These are phyloP conservation scores for Penicillium silybi DNA, from an alignment of 495 filamentous ascomycete genomes.

Conservation along the genomic window DNA sequence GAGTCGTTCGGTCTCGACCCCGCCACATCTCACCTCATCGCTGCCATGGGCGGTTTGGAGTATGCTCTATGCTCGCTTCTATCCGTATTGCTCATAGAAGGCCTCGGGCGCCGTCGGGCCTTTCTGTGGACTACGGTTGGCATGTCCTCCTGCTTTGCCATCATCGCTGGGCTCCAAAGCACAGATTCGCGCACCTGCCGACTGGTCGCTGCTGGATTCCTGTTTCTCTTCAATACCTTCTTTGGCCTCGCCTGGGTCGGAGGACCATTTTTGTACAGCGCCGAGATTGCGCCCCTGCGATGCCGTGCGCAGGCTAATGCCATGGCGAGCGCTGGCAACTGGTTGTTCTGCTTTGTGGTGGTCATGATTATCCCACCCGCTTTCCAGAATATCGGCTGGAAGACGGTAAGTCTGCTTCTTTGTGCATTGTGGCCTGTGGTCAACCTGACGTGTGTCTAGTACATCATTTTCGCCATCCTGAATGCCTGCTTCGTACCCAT, in stretches of 20 bases:
- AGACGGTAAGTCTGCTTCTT: too few species aligned
- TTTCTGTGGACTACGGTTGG: constrained; percentile 51
- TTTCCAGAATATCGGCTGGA: not conserved
- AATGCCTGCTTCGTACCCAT: constrained; percentile 2
- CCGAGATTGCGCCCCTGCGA: constrained; percentile 46
- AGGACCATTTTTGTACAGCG: constrained; percentile 53
- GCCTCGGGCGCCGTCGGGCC: constrained; percentile 49
- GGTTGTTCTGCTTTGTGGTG: not conserved
- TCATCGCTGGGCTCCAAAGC: constrained; percentile 42
- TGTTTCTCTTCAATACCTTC: constrained; percentile 59
- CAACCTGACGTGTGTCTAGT: constrained; percentile 1
- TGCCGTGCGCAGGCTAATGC: not conserved
- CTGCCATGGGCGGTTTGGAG: not conserved
- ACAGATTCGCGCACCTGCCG: constrained; percentile 32
- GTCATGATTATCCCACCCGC: not conserved
- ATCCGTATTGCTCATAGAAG: constrained; percentile 34
- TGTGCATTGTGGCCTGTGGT: too few species aligned
- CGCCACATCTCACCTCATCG: constrained; percentile 4
- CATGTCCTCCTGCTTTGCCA: constrained; percentile 45
- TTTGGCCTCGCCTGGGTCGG: constrained; percentile 55
- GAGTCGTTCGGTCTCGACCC: not conserved
- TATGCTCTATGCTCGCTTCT: constrained; percentile 11
- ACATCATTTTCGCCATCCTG: constrained; percentile 2
- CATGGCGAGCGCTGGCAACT: not conserved
- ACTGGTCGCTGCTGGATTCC: constrained; percentile 47